Conservation (phyloP, 345 rosid genomes). For the Brassica juncea region DNA sequence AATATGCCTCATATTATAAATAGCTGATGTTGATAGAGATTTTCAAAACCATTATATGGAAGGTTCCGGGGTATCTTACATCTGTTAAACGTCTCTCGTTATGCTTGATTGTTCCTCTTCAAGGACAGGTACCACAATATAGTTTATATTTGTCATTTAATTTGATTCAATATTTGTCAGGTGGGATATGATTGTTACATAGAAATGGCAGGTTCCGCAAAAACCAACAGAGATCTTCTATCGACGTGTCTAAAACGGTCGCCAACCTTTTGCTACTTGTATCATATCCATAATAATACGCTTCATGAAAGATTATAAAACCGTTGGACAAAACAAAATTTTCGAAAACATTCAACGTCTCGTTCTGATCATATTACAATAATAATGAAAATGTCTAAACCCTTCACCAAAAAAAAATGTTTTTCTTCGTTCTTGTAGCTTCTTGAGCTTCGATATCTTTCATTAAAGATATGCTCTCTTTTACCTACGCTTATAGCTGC, state of each 20-base stretch:
- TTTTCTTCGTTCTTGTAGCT: not conserved
- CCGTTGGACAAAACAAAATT: slow-evolving; percentile 9
- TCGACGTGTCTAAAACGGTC: too few relatives aligned
- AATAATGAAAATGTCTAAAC: slow-evolving; percentile 18
- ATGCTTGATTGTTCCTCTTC: not conserved
- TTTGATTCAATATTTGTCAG: too few relatives aligned
- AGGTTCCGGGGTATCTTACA: too few relatives aligned
- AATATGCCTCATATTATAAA: too few relatives aligned
- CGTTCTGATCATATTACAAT: slow-evolving; percentile 9
- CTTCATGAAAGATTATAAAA: not conserved
- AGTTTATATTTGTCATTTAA: too few relatives aligned
- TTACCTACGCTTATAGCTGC: slow-evolving; percentile 46
- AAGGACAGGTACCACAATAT: not conserved
- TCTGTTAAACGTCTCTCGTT: too few relatives aligned
- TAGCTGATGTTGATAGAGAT: too few relatives aligned
- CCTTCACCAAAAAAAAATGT: not conserved
- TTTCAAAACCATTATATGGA: too few relatives aligned
- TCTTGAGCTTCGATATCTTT: slow-evolving; percentile 1
- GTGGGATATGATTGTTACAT: too few relatives aligned
- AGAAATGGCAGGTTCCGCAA: too few relatives aligned
- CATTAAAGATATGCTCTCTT: not conserved
- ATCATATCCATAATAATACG: too few relatives aligned
- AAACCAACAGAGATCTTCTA: too few relatives aligned
- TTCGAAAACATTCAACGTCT: not conserved
- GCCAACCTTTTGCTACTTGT: not conserved